Percentiles rank a stretch among this genome's conserved stretches.
These are phyloP conservation scores for Calonectria ilicicola DNA, from an alignment of 2,329 filamentous ascomycete species.

Conservation along the genomic window DNA sequence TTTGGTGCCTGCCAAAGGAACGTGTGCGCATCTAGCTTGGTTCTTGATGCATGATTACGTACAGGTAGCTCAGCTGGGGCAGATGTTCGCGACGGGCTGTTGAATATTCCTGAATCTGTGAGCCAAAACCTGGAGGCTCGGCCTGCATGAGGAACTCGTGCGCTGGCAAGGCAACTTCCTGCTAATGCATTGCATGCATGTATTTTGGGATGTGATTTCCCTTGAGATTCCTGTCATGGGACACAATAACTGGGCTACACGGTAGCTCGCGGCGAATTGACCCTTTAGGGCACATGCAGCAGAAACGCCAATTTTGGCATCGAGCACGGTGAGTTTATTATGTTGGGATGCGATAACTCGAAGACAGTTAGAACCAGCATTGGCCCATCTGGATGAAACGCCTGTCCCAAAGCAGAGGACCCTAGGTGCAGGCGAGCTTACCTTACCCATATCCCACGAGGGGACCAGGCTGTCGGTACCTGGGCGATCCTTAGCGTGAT, in stretches of 20 bases:
- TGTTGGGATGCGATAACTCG: neutral
- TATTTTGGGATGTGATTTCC: neutral
- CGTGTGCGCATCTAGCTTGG: neutral
- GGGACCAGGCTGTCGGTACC: conserved; percentile 16
- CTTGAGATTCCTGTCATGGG: neutral
- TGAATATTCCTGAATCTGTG: neutral
- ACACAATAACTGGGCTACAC: neutral
- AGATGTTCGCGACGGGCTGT: neutral
- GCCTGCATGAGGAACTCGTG: neutral
- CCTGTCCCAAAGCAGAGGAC: neutral
- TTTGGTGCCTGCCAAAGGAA: neutral
- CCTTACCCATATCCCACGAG: conserved; percentile 13
- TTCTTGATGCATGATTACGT: conserved; percentile 9
- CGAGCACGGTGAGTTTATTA: neutral
- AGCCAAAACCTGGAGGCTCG: neutral
- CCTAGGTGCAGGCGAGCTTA: conserved; percentile 15
- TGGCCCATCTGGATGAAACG: neutral
- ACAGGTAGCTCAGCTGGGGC: neutral
- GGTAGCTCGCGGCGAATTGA: neutral
- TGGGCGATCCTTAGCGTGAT: conserved; percentile 7
- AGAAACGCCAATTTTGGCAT: neutral
- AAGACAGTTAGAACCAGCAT: neutral
- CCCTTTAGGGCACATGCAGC: neutral
- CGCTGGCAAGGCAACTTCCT: neutral
- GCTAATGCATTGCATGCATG: neutral